Base-by-base conservation (phyloP, 495 filamentous ascomycete genomes). In the Neurospora intermedia region DNA sequence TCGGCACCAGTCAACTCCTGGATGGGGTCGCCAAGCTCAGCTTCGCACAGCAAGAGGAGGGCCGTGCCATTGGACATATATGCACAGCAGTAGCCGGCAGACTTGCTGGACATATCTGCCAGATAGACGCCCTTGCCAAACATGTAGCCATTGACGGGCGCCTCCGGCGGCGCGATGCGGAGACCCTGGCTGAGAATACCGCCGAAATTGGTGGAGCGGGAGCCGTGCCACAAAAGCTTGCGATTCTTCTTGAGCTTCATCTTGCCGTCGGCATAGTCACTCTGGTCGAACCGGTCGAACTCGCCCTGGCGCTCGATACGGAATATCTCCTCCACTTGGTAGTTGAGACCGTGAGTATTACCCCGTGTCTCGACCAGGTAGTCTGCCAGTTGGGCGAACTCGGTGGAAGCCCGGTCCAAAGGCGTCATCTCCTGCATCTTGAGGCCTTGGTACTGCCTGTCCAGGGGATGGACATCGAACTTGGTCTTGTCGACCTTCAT, bases 51-150 rank as follows among this genome's bases (percentile, higher is more conserved):
- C 20, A 97, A 82, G 1, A 91, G 78, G 6, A 92, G 82, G 4
- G 85, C 89, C 8, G 83, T 83, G 43, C 83, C 83, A 43, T 83
- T 81, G 11, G 85, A 86, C 15, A 75, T 77, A 43, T 74, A 72
- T 1, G 85, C 73, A 71, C 79, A 86, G 79, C 93, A 96, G 82
- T 96, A 97, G 74, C 89, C 88, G 27, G 93, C 93, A 6, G 91
- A 93, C 80, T 86, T 86, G 88, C 74, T 85, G 69, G 88, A 91
- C 81, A 92, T 92, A 77, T 97, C 94, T 15, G 94, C 93, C 2
- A 97, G 85, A 78, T 97, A 97, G 59, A 97, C 89, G n/a, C 94
- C 94, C 79, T 96, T 94, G 75, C 91, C 93, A 75, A 96, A 96
- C 85, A 86, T 85, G 78, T 94, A 94, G 1, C 93, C 93, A 69